Percentiles rank a stretch among this genome's conserved stretches.
phyloP scores from a whole-genome alignment of 371 early-diverging fungal species.

The Lichtheimia ramosa region DNA sequence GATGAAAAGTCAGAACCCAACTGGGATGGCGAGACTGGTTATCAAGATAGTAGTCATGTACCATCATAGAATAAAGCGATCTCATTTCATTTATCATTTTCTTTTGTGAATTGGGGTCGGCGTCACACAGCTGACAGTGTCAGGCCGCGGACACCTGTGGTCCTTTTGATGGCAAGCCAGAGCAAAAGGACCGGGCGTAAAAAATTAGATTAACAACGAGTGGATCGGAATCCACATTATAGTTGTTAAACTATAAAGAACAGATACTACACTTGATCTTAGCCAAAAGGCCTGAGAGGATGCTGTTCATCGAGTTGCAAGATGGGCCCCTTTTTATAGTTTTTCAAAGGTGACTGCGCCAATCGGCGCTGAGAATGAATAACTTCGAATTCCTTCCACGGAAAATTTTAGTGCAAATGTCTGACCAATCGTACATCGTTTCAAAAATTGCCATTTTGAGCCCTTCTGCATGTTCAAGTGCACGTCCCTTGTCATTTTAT shows the following conservation, averaged over 20 bases:
- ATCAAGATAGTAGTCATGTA: not conserved
- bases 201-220: conserved; percentile 53
- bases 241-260: conserved; percentile 71
- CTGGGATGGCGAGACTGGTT: no score
- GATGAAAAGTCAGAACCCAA: no score
- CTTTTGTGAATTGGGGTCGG: conserved; percentile 17
- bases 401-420: no score
- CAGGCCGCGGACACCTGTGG: conserved; percentile 26
- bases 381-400: no score
- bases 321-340: conserved; percentile 15
- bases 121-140: conserved; percentile 24
- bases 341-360: conserved; percentile 1
- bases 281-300: conserved; percentile 73
- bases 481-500: no score
- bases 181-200: conserved; percentile 23
- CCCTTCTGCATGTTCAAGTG: no score
- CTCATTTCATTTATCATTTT: conserved; percentile 10
- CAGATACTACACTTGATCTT: conserved; percentile 81
- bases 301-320: conserved; percentile 22
- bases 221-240: conserved; percentile 41
- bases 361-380: no score
- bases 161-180: conserved; percentile 22
- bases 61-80: no score
- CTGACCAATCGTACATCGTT: no score
- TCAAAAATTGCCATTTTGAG: no score